phyloP scores from a whole-genome alignment of 2,329 filamentous ascomycete genomes.

The Exophiala spinifera region DNA sequence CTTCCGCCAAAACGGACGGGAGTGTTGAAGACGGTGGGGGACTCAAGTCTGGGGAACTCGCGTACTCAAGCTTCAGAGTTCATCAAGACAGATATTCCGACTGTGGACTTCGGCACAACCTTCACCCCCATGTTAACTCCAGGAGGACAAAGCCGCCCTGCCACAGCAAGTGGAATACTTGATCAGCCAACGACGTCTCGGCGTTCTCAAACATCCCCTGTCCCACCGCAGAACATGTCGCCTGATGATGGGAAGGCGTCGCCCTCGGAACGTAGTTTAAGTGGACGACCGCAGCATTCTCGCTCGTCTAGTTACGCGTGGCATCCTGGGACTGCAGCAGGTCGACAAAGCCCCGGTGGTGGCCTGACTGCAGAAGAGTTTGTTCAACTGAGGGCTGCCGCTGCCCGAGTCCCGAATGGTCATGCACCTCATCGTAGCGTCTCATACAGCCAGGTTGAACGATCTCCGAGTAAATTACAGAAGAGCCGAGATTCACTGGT shows the following conservation, averaged over 20 bases:
- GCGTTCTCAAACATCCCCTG: constrained; percentile 9
- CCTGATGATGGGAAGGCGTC: constrained; percentile 13
- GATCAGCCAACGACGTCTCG: constrained; percentile 29
- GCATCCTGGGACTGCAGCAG: constrained; percentile 64
- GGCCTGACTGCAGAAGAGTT: constrained; percentile 77
- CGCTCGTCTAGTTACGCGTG: constrained; percentile 63
- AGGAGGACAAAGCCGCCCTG: constrained; percentile 48
- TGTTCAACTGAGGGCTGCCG: constrained; percentile 70
- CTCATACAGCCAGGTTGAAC: constrained; percentile 25
- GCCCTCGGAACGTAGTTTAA: constrained; percentile 5
- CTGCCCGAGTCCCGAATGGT: constrained; percentile 46
- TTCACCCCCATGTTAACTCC: constrained; percentile 60
- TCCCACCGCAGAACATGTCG: constrained; percentile 10
- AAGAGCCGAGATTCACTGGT: constrained; percentile 26
- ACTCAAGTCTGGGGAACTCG: constrained; percentile 42
- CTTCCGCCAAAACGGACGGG: constrained; percentile 65
- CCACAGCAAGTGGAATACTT: constrained; percentile 50
- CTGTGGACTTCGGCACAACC: constrained; percentile 83
- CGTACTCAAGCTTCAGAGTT: constrained; percentile 41
- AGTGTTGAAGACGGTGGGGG: constrained; percentile 68
- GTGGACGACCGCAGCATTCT: constrained; percentile 26
- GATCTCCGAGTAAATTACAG: constrained; percentile 25
- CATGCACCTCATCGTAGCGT: constrained; percentile 40
- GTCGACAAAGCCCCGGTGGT: constrained; percentile 47
- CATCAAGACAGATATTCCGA: constrained; percentile 55